Evolutionary conservation across 1,284 basidiomycete genomes (phyloP).

Genomic region (Ceratobasidium sp.): DNA sequence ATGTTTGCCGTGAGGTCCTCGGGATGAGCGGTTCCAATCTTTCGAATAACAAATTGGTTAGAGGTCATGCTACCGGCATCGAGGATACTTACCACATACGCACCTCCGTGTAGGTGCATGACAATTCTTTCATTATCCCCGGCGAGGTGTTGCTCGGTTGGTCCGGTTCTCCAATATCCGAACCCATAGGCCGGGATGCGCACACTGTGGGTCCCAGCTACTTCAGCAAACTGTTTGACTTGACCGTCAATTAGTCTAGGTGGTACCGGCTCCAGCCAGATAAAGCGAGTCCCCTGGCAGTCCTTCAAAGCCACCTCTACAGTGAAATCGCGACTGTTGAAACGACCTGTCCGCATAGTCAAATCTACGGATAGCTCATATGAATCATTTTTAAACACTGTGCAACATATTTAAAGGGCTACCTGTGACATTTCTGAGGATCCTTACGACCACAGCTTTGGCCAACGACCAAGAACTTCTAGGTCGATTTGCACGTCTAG

Average conservation of each 20-base stretch:
- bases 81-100: conserved; percentile 34
- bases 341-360: conserved; percentile 17
- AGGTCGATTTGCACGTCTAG: not conserved
- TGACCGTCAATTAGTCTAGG: conserved; percentile 65
- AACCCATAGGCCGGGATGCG: conserved; percentile 71
- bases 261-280: conserved; percentile 68
- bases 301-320: conserved; percentile 10
- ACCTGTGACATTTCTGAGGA: conserved; percentile 1
- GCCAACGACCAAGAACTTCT: conserved; percentile 30
- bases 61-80: not conserved
- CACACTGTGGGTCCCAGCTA: conserved; percentile 61
- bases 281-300: conserved; percentile 44
- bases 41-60: not conserved
- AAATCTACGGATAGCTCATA: not conserved
- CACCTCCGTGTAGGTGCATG: conserved; percentile 45
- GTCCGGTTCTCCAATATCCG: conserved; percentile 8
- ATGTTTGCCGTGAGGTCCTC: conserved; percentile 44
- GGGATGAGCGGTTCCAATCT: conserved; percentile 46
- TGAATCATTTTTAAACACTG: not conserved
- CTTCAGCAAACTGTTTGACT: conserved; percentile 62
- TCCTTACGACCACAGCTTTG: not conserved
- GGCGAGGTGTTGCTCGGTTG: not conserved
- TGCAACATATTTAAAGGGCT: not conserved
- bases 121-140: conserved; percentile 37
- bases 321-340: conserved; percentile 14